phyloP scores from a whole-genome alignment of 2,329 filamentous ascomycete species.

The Xenosphaeropsis pyriputrescens region DNA sequence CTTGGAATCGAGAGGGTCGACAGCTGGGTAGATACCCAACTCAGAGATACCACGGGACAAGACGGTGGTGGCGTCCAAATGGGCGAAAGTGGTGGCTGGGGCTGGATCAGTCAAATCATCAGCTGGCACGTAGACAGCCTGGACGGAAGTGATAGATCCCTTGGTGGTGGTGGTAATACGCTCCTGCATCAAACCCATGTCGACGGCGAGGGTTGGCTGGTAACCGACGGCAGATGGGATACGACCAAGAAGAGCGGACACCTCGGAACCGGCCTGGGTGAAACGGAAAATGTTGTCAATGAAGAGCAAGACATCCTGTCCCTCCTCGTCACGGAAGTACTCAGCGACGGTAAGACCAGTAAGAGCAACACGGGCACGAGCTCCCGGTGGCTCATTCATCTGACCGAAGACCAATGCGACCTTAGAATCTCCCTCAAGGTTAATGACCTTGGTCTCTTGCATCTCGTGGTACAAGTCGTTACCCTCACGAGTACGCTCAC shows the following conservation, averaged over 20 bases:
- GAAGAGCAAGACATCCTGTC: slow-evolving; percentile 97
- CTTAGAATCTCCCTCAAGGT: slow-evolving; percentile 98
- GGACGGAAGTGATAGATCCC: slow-evolving; percentile 98
- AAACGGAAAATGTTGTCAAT: slow-evolving; percentile 99
- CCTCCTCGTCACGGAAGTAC: slow-evolving; percentile 63
- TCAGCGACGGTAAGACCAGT: slow-evolving; percentile 75
- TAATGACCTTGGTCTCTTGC: slow-evolving; percentile 99
- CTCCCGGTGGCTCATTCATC: slow-evolving; percentile 99
- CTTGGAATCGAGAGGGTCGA: slow-evolving; percentile 99
- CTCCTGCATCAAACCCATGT: slow-evolving; percentile 99
- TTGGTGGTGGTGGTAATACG: slow-evolving; percentile 99
- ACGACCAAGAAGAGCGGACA: slow-evolving; percentile 97
- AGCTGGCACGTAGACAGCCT: slow-evolving; percentile 99
- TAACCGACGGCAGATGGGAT: slow-evolving; percentile 99
- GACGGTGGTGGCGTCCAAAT: slow-evolving; percentile 99
- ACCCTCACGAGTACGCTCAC: slow-evolving; percentile 99
- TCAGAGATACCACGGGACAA: slow-evolving; percentile 99
- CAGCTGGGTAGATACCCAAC: slow-evolving; percentile 99
- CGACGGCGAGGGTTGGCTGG: slow-evolving; percentile 94
- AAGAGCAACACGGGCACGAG: slow-evolving; percentile 98
- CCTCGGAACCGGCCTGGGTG: slow-evolving; percentile 99
- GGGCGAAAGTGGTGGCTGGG: slow-evolving; percentile 97
- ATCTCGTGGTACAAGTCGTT: slow-evolving; percentile 99
- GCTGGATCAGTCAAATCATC: slow-evolving; percentile 99
- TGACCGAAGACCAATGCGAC: slow-evolving; percentile 98